These are phyloP conservation scores for Sphaerobolus stellatus DNA, from an alignment of 1,284 basidiomycete species.

Conservation along the genomic window DNA sequence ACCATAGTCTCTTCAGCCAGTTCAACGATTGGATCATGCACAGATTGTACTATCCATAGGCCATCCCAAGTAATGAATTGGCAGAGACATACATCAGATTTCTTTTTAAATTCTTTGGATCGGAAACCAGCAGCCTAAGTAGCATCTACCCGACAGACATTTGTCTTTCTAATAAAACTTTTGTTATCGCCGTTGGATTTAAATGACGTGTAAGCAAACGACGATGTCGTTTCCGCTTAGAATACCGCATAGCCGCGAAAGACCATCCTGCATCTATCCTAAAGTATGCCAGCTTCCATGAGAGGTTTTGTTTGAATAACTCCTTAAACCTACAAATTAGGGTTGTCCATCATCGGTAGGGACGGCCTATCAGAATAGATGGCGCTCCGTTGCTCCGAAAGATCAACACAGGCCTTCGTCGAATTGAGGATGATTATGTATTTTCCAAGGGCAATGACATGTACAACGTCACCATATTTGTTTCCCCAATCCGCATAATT, in stretches of 20 bases:
- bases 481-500: too few relatives aligned
- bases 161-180: not conserved
- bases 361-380: slow-evolving; percentile 12
- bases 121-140: not conserved
- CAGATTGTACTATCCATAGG: not conserved
- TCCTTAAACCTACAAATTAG: too few relatives aligned
- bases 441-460: slow-evolving; percentile 9
- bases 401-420: slow-evolving; percentile 11
- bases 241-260: slow-evolving; percentile 23
- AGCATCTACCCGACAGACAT: not conserved
- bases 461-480: slow-evolving; percentile 12
- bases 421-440: slow-evolving; percentile 15
- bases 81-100: not conserved
- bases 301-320: too few relatives aligned
- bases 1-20: not conserved
- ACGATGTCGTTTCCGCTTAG: slow-evolving; percentile 19
- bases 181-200: slow-evolving; percentile 7
- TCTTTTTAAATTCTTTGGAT: not conserved
- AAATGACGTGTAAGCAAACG: slow-evolving; percentile 20
- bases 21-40: not conserved
- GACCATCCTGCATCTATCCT: slow-evolving; percentile 24
- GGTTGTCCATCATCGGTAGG: slow-evolving; percentile 9
- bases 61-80: not conserved
- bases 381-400: slow-evolving; percentile 10
- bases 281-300: too few relatives aligned